Base-by-base conservation (phyloP, 2,329 filamentous ascomycete genomes). In the Neonectria punicea region DNA sequence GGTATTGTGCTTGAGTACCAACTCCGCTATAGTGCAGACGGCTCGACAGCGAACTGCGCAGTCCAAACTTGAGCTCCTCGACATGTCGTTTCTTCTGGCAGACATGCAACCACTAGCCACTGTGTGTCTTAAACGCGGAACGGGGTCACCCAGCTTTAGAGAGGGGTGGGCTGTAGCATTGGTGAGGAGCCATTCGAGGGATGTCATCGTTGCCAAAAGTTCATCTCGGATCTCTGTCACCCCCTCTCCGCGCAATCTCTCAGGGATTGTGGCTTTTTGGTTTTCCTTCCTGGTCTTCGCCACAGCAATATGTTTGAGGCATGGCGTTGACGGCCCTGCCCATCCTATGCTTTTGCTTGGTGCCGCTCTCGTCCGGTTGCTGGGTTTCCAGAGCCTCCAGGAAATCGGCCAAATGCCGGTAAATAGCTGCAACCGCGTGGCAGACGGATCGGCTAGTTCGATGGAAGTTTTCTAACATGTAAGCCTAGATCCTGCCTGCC, bases 21-120 rank as follows among this genome's bases (percentile, higher is more conserved):
- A 60, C 72, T 72, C 70, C 70, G 65, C 70, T 63, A 28, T 18
- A 50, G 39, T 58, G 64, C 69, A 70, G 69, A 61, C 59, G 61
- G 61, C 66, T 71, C 68, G 67, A 61, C 69, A 65, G 61, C 60
- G 62, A 70, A 68, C 69, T 63, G 60, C 34, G 63, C 49, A 51
- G 51, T 49, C 53, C 22, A 63, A 65, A 55, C 50, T 50, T 57
- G 64, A 68, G 30, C 20, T 53, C 51, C 51, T 71, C 60, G 62
- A 70, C 59, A 66, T 56, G 66, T 67, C 64, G 68, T 71, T 71
- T 67, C 62, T 61, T 56, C 50, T 67, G 54, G 44, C 14, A 50
- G 39, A 67, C 51, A 46, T 67, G 61, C 49, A 60, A 69, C 66
- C 58, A 32, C 67, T 65, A 63, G 61, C 65, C 51, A 41, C 49